Conservation (phyloP, 169 alveolate genomes). For the Neospora caninum region DNA sequence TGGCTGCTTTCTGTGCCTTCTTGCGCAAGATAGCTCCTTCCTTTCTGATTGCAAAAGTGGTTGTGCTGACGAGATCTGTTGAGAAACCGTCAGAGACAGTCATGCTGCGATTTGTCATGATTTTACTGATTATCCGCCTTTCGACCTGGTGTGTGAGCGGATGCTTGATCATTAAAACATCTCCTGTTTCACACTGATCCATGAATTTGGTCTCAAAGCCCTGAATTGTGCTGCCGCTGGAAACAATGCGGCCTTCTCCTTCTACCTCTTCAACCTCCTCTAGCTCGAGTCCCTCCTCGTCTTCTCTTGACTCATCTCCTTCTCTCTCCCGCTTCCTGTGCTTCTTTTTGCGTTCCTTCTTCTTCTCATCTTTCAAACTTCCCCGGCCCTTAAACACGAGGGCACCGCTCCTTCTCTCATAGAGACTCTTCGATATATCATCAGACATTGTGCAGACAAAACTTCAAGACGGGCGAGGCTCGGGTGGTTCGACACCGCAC, state of each 20-base stretch:
- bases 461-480: no score
- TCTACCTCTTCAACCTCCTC: slow-evolving; percentile 34
- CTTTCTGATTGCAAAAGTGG: slow-evolving; percentile 53
- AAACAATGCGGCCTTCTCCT: slow-evolving; percentile 72
- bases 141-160: slow-evolving; percentile 70
- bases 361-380: slow-evolving; percentile 30
- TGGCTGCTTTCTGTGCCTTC: slow-evolving; percentile 2
- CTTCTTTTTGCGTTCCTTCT: slow-evolving; percentile 35
- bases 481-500: no score
- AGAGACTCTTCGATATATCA: not conserved
- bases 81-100: slow-evolving; percentile 65
- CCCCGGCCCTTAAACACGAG: slow-evolving; percentile 40
- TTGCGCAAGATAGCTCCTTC: not conserved
- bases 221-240: slow-evolving; percentile 66
- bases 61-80: slow-evolving; percentile 71
- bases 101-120: slow-evolving; percentile 70
- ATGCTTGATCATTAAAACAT: slow-evolving; percentile 62
- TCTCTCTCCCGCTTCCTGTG: not conserved
- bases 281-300: not conserved
- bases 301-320: not conserved
- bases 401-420: slow-evolving; percentile 16
- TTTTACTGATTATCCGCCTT: slow-evolving; percentile 41
- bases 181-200: slow-evolving; percentile 72
- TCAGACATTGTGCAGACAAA: not conserved
- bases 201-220: slow-evolving; percentile 77